phyloP scores from a whole-genome alignment of 2,329 filamentous ascomycete species.

The Aspergillus phoenicis region DNA sequence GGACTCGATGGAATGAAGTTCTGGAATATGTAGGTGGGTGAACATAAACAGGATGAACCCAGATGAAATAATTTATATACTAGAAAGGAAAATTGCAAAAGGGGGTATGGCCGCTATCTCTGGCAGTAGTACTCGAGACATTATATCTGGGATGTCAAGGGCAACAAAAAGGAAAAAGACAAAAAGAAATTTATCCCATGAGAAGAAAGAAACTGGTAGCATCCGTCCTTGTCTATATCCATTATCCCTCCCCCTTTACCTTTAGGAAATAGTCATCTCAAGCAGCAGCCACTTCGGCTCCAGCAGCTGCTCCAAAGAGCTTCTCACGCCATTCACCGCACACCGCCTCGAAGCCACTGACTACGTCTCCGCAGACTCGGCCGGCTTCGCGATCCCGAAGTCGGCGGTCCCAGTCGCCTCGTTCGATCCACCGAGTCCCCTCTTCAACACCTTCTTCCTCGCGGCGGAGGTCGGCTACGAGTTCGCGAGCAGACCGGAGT shows the following conservation, averaged over 20 bases:
- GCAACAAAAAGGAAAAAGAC: background rate
- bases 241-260: background rate
- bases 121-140: background rate
- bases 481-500: conserved; percentile 77
- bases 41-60: background rate
- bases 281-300: conserved; percentile 36
- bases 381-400: conserved; percentile 79
- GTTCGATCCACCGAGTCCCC: conserved; percentile 77
- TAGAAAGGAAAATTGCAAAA: conserved; percentile 1
- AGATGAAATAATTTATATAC: conserved; percentile 14
- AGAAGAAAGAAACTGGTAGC: background rate
- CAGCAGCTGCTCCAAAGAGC: conserved; percentile 57
- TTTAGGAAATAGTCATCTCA: conserved; percentile 17
- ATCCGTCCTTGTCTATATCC: background rate
- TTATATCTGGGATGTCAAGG: background rate
- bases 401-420: conserved; percentile 79
- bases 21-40: background rate
- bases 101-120: background rate
- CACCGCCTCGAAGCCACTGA: conserved; percentile 88
- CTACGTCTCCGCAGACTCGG: conserved; percentile 80
- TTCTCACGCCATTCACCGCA: conserved; percentile 82
- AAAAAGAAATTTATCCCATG: background rate
- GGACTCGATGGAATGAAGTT: no score
- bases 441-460: conserved; percentile 83
- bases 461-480: conserved; percentile 79